Conservation (phyloP, 768 basidiomycete species). For the Termitomyces sp. region DNA sequence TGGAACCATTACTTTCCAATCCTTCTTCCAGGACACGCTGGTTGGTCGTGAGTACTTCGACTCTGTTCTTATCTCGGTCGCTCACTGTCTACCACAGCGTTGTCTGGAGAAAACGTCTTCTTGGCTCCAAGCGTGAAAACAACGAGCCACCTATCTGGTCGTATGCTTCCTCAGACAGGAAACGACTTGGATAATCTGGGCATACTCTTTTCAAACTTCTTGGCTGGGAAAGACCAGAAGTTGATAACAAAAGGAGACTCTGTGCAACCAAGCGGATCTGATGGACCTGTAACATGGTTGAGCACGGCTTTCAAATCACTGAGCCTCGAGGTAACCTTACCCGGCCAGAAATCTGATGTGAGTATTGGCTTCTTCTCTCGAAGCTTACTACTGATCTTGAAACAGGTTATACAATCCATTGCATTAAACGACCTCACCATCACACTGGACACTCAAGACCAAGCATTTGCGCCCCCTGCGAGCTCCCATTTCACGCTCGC, state of each 20-base stretch:
- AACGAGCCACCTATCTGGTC: slow-evolving; percentile 52
- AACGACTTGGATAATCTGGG: slow-evolving; percentile 48
- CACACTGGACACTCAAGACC: slow-evolving; percentile 41
- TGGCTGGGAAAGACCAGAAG: slow-evolving; percentile 59
- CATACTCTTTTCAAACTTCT: slow-evolving; percentile 58
- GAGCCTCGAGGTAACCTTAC: slow-evolving; percentile 53
- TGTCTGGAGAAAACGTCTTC: slow-evolving; percentile 43
- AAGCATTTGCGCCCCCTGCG: slow-evolving; percentile 57
- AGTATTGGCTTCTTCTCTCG: slow-evolving; percentile 8
- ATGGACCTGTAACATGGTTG: slow-evolving; percentile 52
- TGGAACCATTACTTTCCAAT: slow-evolving; percentile 58
- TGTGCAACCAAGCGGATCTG: slow-evolving; percentile 53
- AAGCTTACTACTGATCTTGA: neutral
- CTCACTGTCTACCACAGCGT: slow-evolving; percentile 31
- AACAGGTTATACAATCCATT: slow-evolving; percentile 60
- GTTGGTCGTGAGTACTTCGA: slow-evolving; percentile 53
- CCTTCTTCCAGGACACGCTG: slow-evolving; percentile 48
- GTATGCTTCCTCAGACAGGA: slow-evolving; percentile 59
- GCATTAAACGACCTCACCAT: slow-evolving; percentile 51
- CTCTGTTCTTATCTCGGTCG: neutral
- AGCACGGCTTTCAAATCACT: slow-evolving; percentile 68
- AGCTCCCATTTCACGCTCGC: slow-evolving; percentile 52
- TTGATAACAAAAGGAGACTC: slow-evolving; percentile 53
- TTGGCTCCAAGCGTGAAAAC: slow-evolving; percentile 45
- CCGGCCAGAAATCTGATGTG: slow-evolving; percentile 53